Base-by-base conservation (phyloP, 257 asterid genomes). In the Mitragyna speciosa region DNA sequence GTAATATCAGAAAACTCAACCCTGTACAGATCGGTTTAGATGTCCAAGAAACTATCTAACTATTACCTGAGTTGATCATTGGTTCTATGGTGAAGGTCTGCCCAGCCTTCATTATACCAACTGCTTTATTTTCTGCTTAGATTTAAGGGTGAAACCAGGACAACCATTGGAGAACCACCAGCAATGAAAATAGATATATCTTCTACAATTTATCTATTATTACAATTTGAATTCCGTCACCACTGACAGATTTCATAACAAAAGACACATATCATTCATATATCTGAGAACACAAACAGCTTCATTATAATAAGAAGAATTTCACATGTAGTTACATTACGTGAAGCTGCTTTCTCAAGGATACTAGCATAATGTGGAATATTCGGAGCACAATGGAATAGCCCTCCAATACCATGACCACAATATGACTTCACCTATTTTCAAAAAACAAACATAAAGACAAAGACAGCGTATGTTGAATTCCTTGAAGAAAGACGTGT, bases 351-450 rank as follows among this genome's bases (percentile, higher is more conserved):
- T 26, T 47, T 76, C 70, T 43, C 6, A 54, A 92, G 99, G 98
- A 93, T 96, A 96, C 99, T 88, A 36, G 99, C 91, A 88, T 96
- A 96, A 89, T 94, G 99, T 12, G 97, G 99, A 87, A 96, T 94
- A 77, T 94, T 91, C 73, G 98, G 99, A n/a, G 97, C 98, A 77
- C 97, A 96, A 80, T 96, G 98, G 87, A 93, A 94, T 82, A 96
- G 97, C 86, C 92, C 97, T 10, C 99, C 99, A 81, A 95, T 92
- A 71, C 99, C 99, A 88, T 95, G 99, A 81, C 99, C 99, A 78
- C 98, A 93, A 82, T 86, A 86, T 26, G 99, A 91, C 84, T 83
- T 96, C 82, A 85, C 99, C 99, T 96, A 76, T 66, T 56, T 72
- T 81, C 83, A 73, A 54, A 61, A 78, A 72, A 49, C 26, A 26